A percentile compares a stretch with the other conserved stretches of the same genome.
These are phyloP conservation scores for Hibiscus trionum DNA, from an alignment of 345 rosid genomes.

Conservation along the genomic window DNA sequence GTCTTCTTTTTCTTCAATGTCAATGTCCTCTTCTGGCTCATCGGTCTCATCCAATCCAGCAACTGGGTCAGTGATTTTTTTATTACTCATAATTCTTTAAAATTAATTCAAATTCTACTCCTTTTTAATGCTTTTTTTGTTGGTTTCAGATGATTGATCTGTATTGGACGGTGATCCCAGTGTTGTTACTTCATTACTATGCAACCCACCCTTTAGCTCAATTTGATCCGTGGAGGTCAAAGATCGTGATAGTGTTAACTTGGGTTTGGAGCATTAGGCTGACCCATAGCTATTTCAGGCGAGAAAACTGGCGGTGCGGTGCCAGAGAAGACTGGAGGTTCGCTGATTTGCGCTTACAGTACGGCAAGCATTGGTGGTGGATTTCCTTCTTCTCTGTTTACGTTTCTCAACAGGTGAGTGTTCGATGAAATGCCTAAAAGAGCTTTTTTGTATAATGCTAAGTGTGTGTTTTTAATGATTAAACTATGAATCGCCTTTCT, in stretches of 20 bases:
- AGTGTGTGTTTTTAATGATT: too few species aligned
- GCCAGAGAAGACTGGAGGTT: slow-evolving; percentile 97
- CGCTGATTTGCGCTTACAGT: slow-evolving; percentile 65
- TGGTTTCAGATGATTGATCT: slow-evolving; percentile 74
- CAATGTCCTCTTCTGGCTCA: slow-evolving; percentile 84
- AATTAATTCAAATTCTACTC: neutral
- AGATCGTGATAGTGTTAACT: slow-evolving; percentile 43
- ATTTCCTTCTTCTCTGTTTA: slow-evolving; percentile 82
- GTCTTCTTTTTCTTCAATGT: slow-evolving; percentile 85
- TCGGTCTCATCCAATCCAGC: slow-evolving; percentile 62
- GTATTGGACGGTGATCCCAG: slow-evolving; percentile 92
- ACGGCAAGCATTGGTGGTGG: slow-evolving; percentile 95
- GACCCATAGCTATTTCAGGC: slow-evolving; percentile 80
- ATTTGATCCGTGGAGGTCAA: slow-evolving; percentile 63
- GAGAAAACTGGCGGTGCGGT: slow-evolving; percentile 97
- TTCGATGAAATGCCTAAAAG: too few species aligned
- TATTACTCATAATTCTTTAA: neutral
- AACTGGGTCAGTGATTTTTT: slow-evolving; percentile 54
- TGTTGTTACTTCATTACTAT: slow-evolving; percentile 70
- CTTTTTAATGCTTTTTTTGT: neutral
- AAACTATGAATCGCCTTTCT: neutral
- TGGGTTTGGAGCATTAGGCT: slow-evolving; percentile 86
- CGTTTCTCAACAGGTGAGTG: slow-evolving; percentile 72
- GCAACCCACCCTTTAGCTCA: slow-evolving; percentile 60
- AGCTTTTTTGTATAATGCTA: too few species aligned